Conservation (phyloP, 2,329 filamentous ascomycete species). For the Exophiala phaeomuriformis region DNA sequence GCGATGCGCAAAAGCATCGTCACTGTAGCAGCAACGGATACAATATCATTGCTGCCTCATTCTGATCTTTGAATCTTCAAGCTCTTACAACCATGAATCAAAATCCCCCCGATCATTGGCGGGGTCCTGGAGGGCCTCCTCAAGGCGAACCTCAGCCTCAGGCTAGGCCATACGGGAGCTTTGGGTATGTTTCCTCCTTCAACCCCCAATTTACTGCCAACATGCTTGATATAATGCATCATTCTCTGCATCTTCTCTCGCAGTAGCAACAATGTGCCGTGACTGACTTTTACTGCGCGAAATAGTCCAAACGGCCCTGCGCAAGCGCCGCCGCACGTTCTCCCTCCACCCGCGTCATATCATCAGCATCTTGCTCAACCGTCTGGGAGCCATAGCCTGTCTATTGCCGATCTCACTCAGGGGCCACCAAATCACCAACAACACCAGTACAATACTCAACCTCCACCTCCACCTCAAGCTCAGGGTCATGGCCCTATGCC, state of each 20-base stretch:
- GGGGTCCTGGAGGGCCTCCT: conserved; percentile 38
- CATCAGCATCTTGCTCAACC: conserved; percentile 34
- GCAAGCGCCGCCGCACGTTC: conserved; percentile 29
- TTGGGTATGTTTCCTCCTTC: conserved; percentile 35
- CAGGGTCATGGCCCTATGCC: conserved; percentile 19
- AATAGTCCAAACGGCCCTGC: conserved; percentile 33
- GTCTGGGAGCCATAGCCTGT: conserved; percentile 38
- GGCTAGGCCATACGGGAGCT: conserved; percentile 37
- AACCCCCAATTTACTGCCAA: neutral
- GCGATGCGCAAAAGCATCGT: conserved; percentile 9
- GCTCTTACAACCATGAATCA: conserved; percentile 20
- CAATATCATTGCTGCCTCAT: conserved; percentile 1
- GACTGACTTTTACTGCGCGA: conserved; percentile 1
- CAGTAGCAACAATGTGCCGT: neutral
- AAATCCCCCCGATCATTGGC: conserved; percentile 28
- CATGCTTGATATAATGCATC: neutral
- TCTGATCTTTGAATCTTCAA: neutral
- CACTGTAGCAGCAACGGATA: neutral
- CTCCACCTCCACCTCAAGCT: conserved; percentile 23
- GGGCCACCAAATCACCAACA: conserved; percentile 36
- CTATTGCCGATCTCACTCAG: conserved; percentile 43
- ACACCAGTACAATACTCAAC: conserved; percentile 40
- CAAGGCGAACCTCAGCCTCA: conserved; percentile 20
- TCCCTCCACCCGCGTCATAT: conserved; percentile 26
- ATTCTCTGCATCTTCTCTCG: neutral